Percentiles rank a stretch among this genome's conserved stretches.
These are phyloP conservation scores for Malus fusca DNA, from an alignment of 306 rosid species.

Conservation along the genomic window DNA sequence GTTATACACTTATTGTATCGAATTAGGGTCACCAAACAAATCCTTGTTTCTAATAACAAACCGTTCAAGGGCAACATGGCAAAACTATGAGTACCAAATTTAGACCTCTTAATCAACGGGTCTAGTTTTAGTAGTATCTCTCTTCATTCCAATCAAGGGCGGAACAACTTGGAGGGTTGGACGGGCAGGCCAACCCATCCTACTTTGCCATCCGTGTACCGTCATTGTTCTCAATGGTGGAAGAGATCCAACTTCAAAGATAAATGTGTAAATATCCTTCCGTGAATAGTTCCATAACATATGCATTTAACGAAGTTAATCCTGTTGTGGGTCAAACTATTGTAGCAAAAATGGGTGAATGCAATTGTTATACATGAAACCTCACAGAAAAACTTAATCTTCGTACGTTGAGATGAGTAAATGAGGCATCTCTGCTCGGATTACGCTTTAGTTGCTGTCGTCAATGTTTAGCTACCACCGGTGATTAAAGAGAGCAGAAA, in stretches of 20 bases:
- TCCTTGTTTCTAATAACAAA: no score
- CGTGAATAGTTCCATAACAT: background rate
- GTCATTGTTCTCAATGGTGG: background rate
- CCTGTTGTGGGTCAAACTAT: background rate
- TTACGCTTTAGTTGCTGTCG: no score
- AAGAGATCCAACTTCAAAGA: background rate
- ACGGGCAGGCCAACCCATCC: no score
- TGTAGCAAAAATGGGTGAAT: background rate
- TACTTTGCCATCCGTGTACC: no score
- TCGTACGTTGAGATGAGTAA: background rate
- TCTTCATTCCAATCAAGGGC: no score
- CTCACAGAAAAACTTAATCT: background rate
- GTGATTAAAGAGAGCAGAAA: slow-evolving; percentile 2
- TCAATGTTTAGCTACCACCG: background rate
- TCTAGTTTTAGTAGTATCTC: no score
- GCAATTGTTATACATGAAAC: background rate
- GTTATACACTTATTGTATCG: no score
- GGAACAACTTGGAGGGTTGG: no score
- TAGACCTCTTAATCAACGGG: no score
- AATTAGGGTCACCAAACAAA: no score
- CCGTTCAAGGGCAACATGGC: no score
- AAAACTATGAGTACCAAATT: no score
- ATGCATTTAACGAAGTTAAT: background rate
- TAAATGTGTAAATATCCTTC: background rate
- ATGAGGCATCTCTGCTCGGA: background rate